These are phyloP conservation scores for Kluyveromyces wickerhamii DNA, from an alignment of 805 yeast genomes.

Conservation along the genomic window DNA sequence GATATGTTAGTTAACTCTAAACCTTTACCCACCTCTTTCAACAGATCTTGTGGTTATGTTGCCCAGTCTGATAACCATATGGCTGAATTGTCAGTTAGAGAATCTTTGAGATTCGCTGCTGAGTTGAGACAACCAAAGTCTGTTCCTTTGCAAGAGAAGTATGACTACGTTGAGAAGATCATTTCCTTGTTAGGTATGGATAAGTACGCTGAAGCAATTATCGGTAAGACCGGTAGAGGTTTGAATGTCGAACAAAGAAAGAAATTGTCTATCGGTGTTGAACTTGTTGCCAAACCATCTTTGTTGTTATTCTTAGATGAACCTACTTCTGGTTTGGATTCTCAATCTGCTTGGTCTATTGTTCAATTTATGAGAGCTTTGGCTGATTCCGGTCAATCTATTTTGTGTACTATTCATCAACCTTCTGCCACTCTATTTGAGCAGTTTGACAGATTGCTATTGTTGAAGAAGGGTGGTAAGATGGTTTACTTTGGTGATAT, in stretches of 20 bases:
- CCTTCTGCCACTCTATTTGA: constrained; percentile 75
- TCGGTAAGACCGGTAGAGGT: constrained; percentile 70
- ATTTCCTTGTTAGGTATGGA: constrained; percentile 57
- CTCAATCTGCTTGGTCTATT: constrained; percentile 62
- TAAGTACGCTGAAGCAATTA: constrained; percentile 60
- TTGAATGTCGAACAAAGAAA: constrained; percentile 55
- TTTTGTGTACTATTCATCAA: constrained; percentile 73
- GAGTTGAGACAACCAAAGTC: constrained; percentile 53
- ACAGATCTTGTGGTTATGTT: constrained; percentile 60
- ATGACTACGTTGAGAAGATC: constrained; percentile 57
- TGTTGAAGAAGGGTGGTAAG: constrained; percentile 62
- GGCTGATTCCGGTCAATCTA: constrained; percentile 55
- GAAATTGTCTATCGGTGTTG: constrained; percentile 59
- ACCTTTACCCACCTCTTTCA: constrained; percentile 50
- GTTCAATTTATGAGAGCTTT: constrained; percentile 52
- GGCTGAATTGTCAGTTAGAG: constrained; percentile 60
- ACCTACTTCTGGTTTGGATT: constrained; percentile 63
- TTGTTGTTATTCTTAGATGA: constrained; percentile 55
- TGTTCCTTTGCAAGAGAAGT: constrained; percentile 47
- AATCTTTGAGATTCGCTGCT: constrained; percentile 61
- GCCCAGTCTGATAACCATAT: constrained; percentile 73
- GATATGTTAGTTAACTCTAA: constrained; percentile 60
- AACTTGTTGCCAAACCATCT: constrained; percentile 57
- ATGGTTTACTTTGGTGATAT: constrained; percentile 68
- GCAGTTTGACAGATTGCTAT: constrained; percentile 69